Base-by-base conservation (phyloP, 139 green algal species). In the Diplosphaera chodatii region DNA sequence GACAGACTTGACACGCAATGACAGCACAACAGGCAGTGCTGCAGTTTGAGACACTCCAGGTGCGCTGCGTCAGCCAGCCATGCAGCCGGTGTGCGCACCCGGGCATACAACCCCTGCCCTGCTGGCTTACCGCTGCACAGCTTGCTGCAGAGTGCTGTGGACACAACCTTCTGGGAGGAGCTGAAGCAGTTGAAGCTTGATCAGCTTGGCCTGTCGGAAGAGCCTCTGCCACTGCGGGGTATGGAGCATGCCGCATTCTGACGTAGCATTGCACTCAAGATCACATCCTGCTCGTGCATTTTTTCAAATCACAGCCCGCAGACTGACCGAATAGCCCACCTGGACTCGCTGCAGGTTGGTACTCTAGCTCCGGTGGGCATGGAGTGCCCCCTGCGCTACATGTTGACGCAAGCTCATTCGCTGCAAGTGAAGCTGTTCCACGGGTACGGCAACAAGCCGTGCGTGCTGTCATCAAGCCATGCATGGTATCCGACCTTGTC, bases 111-210 rank as follows among this genome's bases (percentile, higher is more conserved):
- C 6, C 37, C 6, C 8, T 10, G 37, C 37, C 37, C 37, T 48
- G 8, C 6, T 10, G 37, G 8, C 37, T 48, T 10, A 6, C 10
- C 10, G 8, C 37, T 20, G 6, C 8, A 6, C 37, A n/a, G 34
- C 63, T 15, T 16, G 0, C 69, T 27, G n/a, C 71, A 97, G 92
- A 93, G 83, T 73, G 77, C 83, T 20, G 74, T 96, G 22, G 93
- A 98, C 40, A 66, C 83, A 0, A 78, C 77, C 0, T 96, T 98
- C 64, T 97, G 92, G 86, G 72, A 78, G 1, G 79, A 88, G 69
- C 84, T 97, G 16, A 83, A 78, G 0, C 71, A 82, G 27, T 68
- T 78, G 15, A 98, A 94, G 74, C 83, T 94, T 8, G 68, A 94
- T 29, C 48, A 59, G 5, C 62, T 84, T 56, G 41, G 70, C 4